These are phyloP conservation scores for Euphorbia lathyris DNA, from an alignment of 345 rosid species.

Conservation along the genomic window DNA sequence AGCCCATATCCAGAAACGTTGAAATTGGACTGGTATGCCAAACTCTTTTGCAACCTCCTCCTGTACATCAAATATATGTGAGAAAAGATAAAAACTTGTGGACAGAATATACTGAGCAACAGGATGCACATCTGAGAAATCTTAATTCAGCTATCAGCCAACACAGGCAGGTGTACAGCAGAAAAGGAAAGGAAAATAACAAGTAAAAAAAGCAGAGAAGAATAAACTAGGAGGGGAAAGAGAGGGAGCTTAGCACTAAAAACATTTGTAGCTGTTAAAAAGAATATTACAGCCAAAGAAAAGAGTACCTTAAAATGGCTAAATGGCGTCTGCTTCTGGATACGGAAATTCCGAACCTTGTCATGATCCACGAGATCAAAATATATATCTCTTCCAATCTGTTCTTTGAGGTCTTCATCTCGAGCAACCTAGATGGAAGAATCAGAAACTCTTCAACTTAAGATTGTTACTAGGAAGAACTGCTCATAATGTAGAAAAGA, in stretches of 20 bases:
- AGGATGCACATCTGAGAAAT: neutral
- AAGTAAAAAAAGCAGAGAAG: neutral
- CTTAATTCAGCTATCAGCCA: neutral
- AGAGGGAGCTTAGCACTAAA: neutral
- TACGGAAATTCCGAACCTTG: constrained; percentile 84
- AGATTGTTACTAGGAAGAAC: neutral
- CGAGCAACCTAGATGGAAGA: constrained; percentile 64
- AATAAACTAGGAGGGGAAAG: too few species aligned
- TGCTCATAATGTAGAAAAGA: neutral
- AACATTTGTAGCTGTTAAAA: neutral
- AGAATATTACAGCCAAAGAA: neutral
- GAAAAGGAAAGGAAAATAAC: neutral
- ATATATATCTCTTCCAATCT: constrained; percentile 85
- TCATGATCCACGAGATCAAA: constrained; percentile 98
- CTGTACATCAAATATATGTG: constrained; percentile 31
- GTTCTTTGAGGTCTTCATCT: constrained; percentile 77
- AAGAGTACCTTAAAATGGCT: constrained; percentile 71
- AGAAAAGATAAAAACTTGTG: neutral
- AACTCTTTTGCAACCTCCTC: constrained; percentile 95
- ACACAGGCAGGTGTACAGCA: neutral
- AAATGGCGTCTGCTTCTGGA: constrained; percentile 80
- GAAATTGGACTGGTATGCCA: constrained; percentile 77
- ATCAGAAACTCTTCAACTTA: neutral
- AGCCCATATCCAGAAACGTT: constrained; percentile 96
- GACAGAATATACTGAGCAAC: neutral